Conservation (phyloP, 73 alveolate species). For the Paraurostyla sp. region DNA sequence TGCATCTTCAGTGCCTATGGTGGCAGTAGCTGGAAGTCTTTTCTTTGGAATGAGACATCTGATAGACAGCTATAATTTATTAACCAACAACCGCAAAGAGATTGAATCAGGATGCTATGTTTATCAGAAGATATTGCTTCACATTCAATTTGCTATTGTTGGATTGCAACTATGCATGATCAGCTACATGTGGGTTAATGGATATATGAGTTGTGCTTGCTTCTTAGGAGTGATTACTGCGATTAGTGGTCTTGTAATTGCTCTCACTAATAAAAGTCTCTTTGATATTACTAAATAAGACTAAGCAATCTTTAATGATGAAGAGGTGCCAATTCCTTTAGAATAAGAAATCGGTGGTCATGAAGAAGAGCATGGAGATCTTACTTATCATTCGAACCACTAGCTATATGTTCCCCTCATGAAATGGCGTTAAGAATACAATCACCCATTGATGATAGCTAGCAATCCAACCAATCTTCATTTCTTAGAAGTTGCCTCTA, state of each 20-base stretch:
- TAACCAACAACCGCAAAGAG: slow-evolving; percentile 86
- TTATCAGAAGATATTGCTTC: slow-evolving; percentile 58
- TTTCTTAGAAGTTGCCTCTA: neutral
- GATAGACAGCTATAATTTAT: slow-evolving; percentile 90
- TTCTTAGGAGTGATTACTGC: slow-evolving; percentile 22
- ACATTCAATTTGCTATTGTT: slow-evolving; percentile 48
- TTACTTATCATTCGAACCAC: neutral
- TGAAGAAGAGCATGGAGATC: neutral
- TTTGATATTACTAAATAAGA: slow-evolving; percentile 34
- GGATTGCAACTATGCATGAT: slow-evolving; percentile 41
- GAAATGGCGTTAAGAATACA: slow-evolving; percentile 57
- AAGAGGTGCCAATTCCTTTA: slow-evolving; percentile 13
- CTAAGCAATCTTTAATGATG: slow-evolving; percentile 15
- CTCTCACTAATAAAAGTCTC: slow-evolving; percentile 25
- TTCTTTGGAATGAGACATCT: slow-evolving; percentile 87
- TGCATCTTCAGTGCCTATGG: slow-evolving; percentile 88
- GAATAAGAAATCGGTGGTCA: slow-evolving; percentile 8
- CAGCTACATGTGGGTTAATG: neutral
- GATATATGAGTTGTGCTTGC: slow-evolving; percentile 12
- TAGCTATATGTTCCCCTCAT: slow-evolving; percentile 34
- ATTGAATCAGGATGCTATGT: slow-evolving; percentile 74
- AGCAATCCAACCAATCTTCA: neutral
- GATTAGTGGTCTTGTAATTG: neutral
- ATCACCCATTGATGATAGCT: slow-evolving; percentile 50
- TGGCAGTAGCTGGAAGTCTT: slow-evolving; percentile 89